Conservation (phyloP, 306 rosid genomes). For the Betula pendula region DNA sequence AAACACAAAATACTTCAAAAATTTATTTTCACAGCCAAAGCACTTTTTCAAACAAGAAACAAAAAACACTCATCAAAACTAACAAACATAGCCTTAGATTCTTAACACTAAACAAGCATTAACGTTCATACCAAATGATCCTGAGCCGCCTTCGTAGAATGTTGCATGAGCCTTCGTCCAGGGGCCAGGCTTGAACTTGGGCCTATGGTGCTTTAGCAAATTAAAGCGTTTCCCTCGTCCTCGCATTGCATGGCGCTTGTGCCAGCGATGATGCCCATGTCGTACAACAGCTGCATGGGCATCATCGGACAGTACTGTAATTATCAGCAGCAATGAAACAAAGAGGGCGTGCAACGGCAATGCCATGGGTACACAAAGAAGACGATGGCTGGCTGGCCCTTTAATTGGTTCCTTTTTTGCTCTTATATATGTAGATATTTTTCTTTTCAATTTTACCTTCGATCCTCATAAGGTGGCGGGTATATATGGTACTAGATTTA, state of each 20-base stretch:
- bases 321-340: conserved; percentile 27
- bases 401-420: background rate
- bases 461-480: background rate
- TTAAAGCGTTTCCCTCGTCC: background rate
- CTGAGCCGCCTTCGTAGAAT: conserved; percentile 66
- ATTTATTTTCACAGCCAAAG: too few species aligned
- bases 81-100: background rate
- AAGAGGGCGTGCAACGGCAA: conserved; percentile 24
- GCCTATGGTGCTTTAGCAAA: conserved; percentile 19
- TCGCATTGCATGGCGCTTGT: background rate
- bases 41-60: too few species aligned
- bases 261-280: background rate
- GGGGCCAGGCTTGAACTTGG: conserved; percentile 33
- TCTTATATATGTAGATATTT: background rate
- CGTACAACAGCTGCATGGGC: conserved; percentile 6
- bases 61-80: too few species aligned
- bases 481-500: conserved; percentile 14
- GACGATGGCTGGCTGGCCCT: conserved; percentile 1
- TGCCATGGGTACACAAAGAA: conserved; percentile 16
- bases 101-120: background rate
- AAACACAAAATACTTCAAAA: too few species aligned
- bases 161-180: conserved; percentile 78
- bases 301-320: background rate
- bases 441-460: background rate
- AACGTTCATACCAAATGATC: conserved; percentile 44